Conservation (phyloP, 1,284 basidiomycete species). For the Ceratorhiza oryzae-sativae region DNA sequence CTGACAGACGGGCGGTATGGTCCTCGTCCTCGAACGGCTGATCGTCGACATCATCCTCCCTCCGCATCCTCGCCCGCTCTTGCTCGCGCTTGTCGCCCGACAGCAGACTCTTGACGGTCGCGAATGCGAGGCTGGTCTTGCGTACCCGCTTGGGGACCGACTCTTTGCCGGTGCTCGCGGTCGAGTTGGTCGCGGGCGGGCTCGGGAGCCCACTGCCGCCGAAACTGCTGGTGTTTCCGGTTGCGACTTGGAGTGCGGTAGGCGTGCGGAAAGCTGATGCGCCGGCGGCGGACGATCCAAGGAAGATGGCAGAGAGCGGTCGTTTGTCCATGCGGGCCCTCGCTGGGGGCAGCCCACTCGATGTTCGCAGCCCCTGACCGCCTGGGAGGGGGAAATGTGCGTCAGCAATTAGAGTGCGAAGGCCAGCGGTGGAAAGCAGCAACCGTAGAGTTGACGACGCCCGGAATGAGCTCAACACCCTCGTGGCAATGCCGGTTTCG, state of each 20-base stretch:
- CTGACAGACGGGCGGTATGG: conserved; percentile 41
- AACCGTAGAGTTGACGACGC: conserved; percentile 13
- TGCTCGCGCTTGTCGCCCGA: conserved; percentile 25
- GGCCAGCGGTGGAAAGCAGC: background rate
- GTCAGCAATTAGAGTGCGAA: no score
- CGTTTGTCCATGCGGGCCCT: conserved; percentile 31
- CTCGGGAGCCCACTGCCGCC: conserved; percentile 37
- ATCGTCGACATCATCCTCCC: conserved; percentile 38
- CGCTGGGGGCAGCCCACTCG: background rate
- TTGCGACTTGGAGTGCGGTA: conserved; percentile 9
- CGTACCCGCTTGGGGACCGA: conserved; percentile 32
- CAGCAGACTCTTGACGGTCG: conserved; percentile 37
- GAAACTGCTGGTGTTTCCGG: background rate
- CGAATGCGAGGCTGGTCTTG: conserved; percentile 39
- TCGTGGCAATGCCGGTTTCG: conserved; percentile 29
- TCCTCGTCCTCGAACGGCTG: conserved; percentile 42
- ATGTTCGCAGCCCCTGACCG: background rate
- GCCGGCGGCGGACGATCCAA: conserved; percentile 30
- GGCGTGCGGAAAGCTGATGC: conserved; percentile 22
- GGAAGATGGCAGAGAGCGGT: conserved; percentile 43
- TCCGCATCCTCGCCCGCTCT: background rate
- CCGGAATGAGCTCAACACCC: conserved; percentile 30
- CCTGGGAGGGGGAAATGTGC: no score
- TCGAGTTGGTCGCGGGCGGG: conserved; percentile 43
- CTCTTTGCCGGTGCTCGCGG: conserved; percentile 34